These are phyloP conservation scores for Pseudoscleropodium purum DNA, from an alignment of 225 moss, liverwort and hornwort species.

Conservation along the genomic window DNA sequence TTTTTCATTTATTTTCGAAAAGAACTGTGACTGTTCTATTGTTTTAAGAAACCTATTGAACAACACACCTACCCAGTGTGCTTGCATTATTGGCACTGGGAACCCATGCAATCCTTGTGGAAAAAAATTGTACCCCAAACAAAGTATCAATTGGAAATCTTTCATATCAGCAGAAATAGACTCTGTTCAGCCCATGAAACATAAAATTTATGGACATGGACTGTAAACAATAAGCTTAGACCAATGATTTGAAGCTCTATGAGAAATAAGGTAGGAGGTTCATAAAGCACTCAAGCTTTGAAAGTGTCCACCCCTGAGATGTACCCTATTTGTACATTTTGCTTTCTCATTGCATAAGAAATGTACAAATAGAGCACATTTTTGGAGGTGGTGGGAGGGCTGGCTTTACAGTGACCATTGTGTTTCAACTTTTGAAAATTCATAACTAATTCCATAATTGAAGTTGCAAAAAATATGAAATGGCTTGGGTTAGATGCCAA, in stretches of 20 bases:
- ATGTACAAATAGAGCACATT: not conserved
- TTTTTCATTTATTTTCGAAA: too few species aligned
- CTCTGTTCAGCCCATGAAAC: too few species aligned
- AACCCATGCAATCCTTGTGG: not conserved
- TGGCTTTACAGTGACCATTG: fast-evolving
- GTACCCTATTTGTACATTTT: not conserved
- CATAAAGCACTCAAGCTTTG: fast-evolving
- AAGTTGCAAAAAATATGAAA: not conserved
- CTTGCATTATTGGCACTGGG: not conserved
- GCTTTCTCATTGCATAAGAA: not conserved
- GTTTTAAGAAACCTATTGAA: not conserved
- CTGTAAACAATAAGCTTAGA: not conserved
- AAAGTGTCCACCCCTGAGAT: not conserved
- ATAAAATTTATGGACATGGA: not conserved
- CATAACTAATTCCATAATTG: not conserved
- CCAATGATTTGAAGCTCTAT: not conserved
- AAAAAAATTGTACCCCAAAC: not conserved
- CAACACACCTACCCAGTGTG: not conserved
- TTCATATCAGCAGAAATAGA: not conserved
- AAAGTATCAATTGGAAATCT: not conserved
- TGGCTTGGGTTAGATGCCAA: fast-evolving
- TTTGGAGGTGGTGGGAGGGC: not conserved
- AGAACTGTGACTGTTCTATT: not conserved
- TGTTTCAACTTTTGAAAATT: not conserved
- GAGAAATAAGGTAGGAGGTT: not conserved